phyloP scores from a whole-genome alignment of 2,329 filamentous ascomycete species.

The Sporothrix dimorphospora region DNA sequence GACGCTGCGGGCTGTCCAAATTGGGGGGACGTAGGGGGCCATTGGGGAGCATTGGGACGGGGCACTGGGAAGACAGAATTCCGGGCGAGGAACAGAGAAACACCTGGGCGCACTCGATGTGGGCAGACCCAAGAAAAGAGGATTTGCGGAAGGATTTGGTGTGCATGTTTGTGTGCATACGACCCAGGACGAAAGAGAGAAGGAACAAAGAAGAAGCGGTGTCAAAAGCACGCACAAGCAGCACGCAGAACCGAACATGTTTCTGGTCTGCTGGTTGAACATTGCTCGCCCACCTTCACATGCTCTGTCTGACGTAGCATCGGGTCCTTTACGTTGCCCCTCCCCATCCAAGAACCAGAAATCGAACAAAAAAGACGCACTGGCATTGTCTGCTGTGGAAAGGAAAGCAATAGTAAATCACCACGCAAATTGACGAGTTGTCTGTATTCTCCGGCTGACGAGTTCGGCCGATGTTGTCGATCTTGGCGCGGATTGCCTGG shows the following conservation, averaged over 20 bases:
- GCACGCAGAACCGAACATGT: neutral
- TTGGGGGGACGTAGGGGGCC: neutral
- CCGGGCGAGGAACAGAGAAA: neutral
- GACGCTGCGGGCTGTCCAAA: neutral
- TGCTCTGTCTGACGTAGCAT: conserved; percentile 8
- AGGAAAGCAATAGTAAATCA: neutral
- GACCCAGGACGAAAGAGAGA: neutral
- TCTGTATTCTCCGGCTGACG: neutral
- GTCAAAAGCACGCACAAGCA: neutral
- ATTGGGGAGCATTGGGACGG: neutral
- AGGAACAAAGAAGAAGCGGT: neutral
- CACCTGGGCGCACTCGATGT: neutral
- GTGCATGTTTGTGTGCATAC: neutral
- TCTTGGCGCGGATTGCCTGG: neutral
- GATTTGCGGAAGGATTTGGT: neutral
- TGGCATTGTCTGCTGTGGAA: neutral
- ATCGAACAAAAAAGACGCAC: neutral
- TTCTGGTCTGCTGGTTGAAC: neutral
- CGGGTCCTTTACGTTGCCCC: neutral
- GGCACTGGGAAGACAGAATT: neutral
- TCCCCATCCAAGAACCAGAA: neutral
- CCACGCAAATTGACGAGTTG: neutral
- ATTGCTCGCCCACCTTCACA: neutral
- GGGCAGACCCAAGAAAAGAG: neutral
- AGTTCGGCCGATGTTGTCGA: neutral